Base-by-base conservation (phyloP, 2,329 filamentous ascomycete genomes). In the Beauveria asiatica region DNA sequence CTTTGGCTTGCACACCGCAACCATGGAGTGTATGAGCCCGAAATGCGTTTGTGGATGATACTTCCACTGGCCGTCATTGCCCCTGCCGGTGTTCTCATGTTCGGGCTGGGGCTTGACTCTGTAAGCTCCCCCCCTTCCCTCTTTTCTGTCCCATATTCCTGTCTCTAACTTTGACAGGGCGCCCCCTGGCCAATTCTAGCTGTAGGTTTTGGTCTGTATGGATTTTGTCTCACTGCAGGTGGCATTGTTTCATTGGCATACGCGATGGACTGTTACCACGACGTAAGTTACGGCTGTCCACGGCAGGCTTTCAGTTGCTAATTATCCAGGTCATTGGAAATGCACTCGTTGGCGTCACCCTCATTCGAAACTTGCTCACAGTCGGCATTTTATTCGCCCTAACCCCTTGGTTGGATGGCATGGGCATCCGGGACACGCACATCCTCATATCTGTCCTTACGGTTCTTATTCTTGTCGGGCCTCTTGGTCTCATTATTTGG, bases 11-110 rank as follows among this genome's bases (percentile, higher is more conserved):
- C 76, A 0, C 68, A 66, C 19, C 66, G 70, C 1, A 76, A 76
- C 7, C 67, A 68, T 1, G 75, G 74, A 7, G 69, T 74, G 13
- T 76, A 74, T 53, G 75, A 78, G 62, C 74, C 76, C 0, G 76
- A 78, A 56, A 77, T 76, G 70, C 70, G 75, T 1, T 63, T 78
- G 6, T 76, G 67, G 46, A 63, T 64, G 13, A 60, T 66, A 0
- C 54, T 69, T 6, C 61, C 68, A 3, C 67, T 69, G 1, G 68
- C 70, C 0, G 19, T 75, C 3, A 46, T 68, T 0, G 65, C 70
- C 53, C 65, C 69, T 7, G 69, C 66, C 0, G 73, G 74, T 0
- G 33, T 74, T 2, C 66, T 74, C 3, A 72, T 75, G 69, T 73
- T 74, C 45, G 74, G 73, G 3, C 57, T 67, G 1, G 73, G 73